Percentiles rank a stretch among this genome's conserved stretches.
phyloP scores from a whole-genome alignment of 495 filamentous ascomycete species.

The Elaphomyces granulatus region DNA sequence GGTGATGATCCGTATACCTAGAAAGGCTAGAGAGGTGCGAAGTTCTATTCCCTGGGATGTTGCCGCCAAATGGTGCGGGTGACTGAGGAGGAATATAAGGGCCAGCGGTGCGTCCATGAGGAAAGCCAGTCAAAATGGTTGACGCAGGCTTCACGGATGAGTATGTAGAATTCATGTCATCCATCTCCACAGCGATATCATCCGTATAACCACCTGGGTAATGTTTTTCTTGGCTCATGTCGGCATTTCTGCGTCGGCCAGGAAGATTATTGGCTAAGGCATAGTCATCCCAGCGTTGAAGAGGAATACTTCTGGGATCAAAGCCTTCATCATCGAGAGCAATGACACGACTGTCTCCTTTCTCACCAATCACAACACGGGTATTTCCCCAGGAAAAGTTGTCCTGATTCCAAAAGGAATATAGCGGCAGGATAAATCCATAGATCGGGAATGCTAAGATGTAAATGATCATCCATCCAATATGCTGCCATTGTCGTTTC shows the following conservation, averaged over 20 bases:
- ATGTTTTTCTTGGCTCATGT: conserved; percentile 46
- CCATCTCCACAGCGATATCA: conserved; percentile 66
- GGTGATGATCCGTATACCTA: conserved; percentile 36
- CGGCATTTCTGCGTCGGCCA: conserved; percentile 60
- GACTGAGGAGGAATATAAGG: conserved; percentile 72
- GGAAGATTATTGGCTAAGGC: conserved; percentile 82
- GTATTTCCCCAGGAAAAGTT: conserved; percentile 98
- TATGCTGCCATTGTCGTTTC: conserved; percentile 91
- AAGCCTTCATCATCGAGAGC: conserved; percentile 79
- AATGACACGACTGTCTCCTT: conserved; percentile 75
- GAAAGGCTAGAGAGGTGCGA: conserved; percentile 43
- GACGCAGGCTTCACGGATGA: conserved; percentile 90
- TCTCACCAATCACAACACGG: conserved; percentile 88
- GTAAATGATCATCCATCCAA: conserved; percentile 99
- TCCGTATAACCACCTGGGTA: conserved; percentile 45
- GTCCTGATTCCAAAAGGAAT: conserved; percentile 99
- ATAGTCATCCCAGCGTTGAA: conserved; percentile 97
- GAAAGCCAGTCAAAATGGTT: conserved; percentile 79
- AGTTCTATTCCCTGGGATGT: conserved; percentile 36
- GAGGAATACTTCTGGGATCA: conserved; percentile 79
- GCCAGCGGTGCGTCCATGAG: conserved; percentile 37
- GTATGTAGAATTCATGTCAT: conserved; percentile 93
- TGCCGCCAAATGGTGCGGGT: conserved; percentile 50
- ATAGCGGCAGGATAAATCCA: conserved; percentile 80
- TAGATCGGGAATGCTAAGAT: conserved; percentile 87